Evolutionary conservation across 495 filamentous ascomycete species (phyloP), one percentile per base, ranked within the genome.

Genomic region (Staphylotrichum longicolle): DNA sequence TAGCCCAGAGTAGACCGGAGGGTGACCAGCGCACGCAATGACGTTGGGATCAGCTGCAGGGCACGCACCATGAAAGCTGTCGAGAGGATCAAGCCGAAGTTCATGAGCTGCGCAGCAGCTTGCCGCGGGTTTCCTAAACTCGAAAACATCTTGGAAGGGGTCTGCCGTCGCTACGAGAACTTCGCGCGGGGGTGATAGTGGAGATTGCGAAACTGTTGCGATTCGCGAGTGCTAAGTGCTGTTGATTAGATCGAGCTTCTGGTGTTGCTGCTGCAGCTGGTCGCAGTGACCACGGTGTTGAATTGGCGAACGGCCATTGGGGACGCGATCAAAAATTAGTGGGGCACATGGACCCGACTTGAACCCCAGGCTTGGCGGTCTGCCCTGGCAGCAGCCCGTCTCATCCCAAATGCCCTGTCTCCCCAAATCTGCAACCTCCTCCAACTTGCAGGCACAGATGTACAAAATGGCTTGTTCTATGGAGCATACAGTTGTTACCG

Each of bases 81-180:
- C 12, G 89, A 91, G 14, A 98, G 86, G 53, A 98, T 92, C 47
- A 99, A 85, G 7, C 86, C 95, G 73, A 99, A 98, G 73, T 96
- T 97, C 69, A 99, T 86, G 63, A 93, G 73, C 78, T 98, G 95
- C n/a, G 88, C 82, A 63, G 91, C 84, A 40, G 90, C 83, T 66
- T 94, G 91, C 67, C 93, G 90, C 56, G 91, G 87, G 69, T 91
- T 90, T 64, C 78, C 74, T 57, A 93, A 76, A 40, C 81, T 76
- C 56, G 88, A 91, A 60, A 95, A 71, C 92, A 96, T 96, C 54
- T 42, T 63, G 59, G 37, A 7, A 10, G 15, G 9, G 12, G 32
- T 47, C 32, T 41, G n/a, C 2, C 6, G 14, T 60, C n/a, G 55
- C 15, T n/a, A 27, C 30, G 45, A 3, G 41, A 12, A 59, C 55